Conservation (phyloP, 129 eudicot species). For the Apium graveolens region DNA sequence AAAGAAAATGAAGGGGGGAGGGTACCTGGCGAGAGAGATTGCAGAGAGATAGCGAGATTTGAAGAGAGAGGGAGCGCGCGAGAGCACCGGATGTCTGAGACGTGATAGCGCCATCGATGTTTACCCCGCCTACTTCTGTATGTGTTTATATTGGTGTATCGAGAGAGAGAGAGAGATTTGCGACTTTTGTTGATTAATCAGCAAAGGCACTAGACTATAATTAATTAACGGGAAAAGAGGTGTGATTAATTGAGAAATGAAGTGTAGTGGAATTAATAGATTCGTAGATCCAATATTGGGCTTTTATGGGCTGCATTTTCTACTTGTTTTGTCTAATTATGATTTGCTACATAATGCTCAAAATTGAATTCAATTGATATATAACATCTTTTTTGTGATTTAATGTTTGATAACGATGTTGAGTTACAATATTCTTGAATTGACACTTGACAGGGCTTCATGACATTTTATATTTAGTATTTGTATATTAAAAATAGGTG, state of each 20-base stretch:
- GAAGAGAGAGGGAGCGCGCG: constrained; percentile 53
- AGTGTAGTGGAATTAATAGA: neutral
- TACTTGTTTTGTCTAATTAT: no score
- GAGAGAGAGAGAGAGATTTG: neutral
- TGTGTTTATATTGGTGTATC: neutral
- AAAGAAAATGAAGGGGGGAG: neutral
- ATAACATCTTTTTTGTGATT: no score
- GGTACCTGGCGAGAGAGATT: constrained; percentile 37
- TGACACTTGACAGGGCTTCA: no score
- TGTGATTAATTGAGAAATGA: neutral
- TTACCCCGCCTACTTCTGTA: neutral
- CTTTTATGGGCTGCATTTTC: neutral
- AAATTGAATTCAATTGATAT: no score
- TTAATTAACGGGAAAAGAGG: no score
- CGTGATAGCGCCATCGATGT: constrained; percentile 71
- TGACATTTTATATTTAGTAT: no score
- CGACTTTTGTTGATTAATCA: neutral
- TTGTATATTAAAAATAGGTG: no score
- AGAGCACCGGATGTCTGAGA: constrained; percentile 65
- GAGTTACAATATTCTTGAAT: neutral
- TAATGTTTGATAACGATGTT: neutral
- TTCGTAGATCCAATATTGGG: neutral
- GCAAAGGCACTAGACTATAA: neutral
- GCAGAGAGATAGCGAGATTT: constrained; percentile 53
- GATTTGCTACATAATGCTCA: no score